These are phyloP conservation scores for Hypoxylon lenormandii DNA, from an alignment of 495 filamentous ascomycete species.

Conservation along the genomic window DNA sequence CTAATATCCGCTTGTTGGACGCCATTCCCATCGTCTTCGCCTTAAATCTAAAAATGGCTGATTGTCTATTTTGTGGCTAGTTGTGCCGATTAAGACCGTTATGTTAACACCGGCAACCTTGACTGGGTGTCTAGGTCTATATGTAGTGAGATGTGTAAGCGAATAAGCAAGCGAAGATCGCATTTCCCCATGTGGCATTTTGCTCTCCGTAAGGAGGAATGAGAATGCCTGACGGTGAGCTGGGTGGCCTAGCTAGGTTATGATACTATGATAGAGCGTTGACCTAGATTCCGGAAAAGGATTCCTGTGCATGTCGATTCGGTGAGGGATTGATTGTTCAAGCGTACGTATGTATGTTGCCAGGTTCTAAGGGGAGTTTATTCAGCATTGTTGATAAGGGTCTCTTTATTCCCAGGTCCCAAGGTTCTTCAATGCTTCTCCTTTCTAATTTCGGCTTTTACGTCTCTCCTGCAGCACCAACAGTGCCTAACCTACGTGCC, in stretches of 20 bases:
- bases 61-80: constrained; percentile 1
- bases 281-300: constrained; percentile 4
- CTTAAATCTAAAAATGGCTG: constrained; percentile 5
- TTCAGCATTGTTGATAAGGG: too few species aligned
- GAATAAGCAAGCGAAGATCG: constrained; percentile 12
- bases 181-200: constrained; percentile 22
- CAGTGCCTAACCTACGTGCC: too few species aligned
- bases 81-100: constrained; percentile 7
- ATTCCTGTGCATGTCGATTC: constrained; percentile 7
- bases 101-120: neutral
- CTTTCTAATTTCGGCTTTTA: too few species aligned
- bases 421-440: too few species aligned
- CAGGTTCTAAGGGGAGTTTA: too few species aligned
- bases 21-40: constrained; percentile 6
- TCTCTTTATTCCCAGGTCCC: too few species aligned
- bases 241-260: neutral
- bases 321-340: neutral
- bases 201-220: constrained; percentile 11
- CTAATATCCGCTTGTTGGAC: constrained; percentile 15
- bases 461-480: too few species aligned
- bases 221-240: neutral
- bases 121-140: neutral
- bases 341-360: neutral
- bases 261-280: neutral
- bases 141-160: constrained; percentile 9